phyloP scores from a whole-genome alignment of 2,329 filamentous ascomycete species.

The Metarhizium album region DNA sequence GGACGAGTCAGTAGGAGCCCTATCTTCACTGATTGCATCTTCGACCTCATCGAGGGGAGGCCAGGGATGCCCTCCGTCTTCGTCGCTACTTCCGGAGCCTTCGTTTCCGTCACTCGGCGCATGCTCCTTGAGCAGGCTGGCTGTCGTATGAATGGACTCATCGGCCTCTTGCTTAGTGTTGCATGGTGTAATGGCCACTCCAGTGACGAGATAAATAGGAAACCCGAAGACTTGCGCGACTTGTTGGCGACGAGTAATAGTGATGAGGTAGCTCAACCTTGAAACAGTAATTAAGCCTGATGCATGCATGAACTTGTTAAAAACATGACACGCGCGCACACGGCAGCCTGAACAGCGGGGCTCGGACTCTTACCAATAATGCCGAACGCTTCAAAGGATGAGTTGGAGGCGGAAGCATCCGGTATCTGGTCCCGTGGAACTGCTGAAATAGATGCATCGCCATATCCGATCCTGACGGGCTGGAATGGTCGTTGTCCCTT shows the following conservation, averaged over 20 bases:
- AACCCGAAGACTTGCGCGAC: slow-evolving; percentile 78
- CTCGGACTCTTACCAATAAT: slow-evolving; percentile 37
- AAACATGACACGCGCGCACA: background rate
- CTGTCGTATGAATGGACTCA: slow-evolving; percentile 56
- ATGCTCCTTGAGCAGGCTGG: slow-evolving; percentile 27
- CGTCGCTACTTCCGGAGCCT: slow-evolving; percentile 37
- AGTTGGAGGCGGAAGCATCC: slow-evolving; percentile 32
- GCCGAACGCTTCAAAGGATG: slow-evolving; percentile 49
- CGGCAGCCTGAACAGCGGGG: background rate
- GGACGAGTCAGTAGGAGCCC: slow-evolving; percentile 21
- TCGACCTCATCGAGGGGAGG: slow-evolving; percentile 34
- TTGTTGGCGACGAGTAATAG: slow-evolving; percentile 76
- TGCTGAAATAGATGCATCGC: slow-evolving; percentile 37
- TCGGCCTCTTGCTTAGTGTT: slow-evolving; percentile 65
- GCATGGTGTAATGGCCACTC: slow-evolving; percentile 83
- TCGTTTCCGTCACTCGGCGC: slow-evolving; percentile 29
- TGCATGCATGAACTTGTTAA: background rate
- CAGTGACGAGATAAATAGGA: slow-evolving; percentile 77
- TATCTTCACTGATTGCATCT: slow-evolving; percentile 23
- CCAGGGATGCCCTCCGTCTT: slow-evolving; percentile 27
- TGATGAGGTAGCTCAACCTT: slow-evolving; percentile 71
- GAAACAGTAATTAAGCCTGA: slow-evolving; percentile 77
- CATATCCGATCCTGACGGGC: slow-evolving; percentile 61
- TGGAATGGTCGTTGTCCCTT: slow-evolving; percentile 46
- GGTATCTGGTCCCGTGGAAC: slow-evolving; percentile 33